These are phyloP conservation scores for Candida glucosophila DNA, from an alignment of 1,139 yeast genomes.

Conservation along the genomic window DNA sequence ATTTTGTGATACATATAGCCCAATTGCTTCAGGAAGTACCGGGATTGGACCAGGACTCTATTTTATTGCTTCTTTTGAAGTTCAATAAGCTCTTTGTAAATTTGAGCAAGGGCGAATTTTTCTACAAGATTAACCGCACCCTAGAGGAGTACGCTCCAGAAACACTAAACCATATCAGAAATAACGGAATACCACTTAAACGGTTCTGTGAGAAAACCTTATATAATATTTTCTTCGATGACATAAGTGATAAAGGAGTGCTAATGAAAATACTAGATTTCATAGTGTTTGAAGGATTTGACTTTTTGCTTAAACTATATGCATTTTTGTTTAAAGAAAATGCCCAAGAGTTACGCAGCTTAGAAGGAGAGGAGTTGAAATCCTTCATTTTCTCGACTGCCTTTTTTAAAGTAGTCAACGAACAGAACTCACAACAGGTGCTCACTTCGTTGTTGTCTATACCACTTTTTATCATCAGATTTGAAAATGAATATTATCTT, in stretches of 20 bases:
- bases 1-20: conserved; percentile 16
- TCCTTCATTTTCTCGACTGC: conserved; percentile 15
- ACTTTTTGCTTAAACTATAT: conserved; percentile 23
- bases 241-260: conserved; percentile 7
- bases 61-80: conserved; percentile 26
- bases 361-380: conserved; percentile 23
- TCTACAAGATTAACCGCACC: conserved; percentile 28
- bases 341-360: conserved; percentile 10
- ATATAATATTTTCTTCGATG: conserved; percentile 15
- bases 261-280: conserved; percentile 23
- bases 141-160: conserved; percentile 25
- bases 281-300: conserved; percentile 34
- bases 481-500: conserved; percentile 38
- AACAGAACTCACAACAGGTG: neutral
- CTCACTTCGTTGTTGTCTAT: conserved; percentile 12
- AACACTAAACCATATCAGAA: conserved; percentile 24
- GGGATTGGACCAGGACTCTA: conserved; percentile 19
- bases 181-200: conserved; percentile 29
- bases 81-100: conserved; percentile 21
- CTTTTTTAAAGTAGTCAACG: conserved; percentile 11
- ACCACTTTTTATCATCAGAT: conserved; percentile 27
- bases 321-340: conserved; percentile 15
- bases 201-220: conserved; percentile 17
- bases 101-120: conserved; percentile 27
- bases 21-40: conserved; percentile 14